Base-by-base conservation (phyloP, 257 asterid species). In the Solanum paucissectum region DNA sequence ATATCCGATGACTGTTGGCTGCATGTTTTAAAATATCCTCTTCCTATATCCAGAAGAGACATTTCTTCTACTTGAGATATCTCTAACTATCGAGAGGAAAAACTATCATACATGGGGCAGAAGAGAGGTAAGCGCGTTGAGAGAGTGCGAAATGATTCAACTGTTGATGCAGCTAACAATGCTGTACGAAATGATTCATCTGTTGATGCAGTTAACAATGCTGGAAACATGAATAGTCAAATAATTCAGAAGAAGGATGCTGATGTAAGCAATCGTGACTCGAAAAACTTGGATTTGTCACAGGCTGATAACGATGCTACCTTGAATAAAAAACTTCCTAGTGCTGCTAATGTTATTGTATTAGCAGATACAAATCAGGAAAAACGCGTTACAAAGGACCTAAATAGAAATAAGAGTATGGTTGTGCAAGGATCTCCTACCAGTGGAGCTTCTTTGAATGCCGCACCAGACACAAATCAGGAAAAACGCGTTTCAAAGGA, bases 161-260 rank as follows among this genome's bases (percentile, higher is more conserved):
- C 34, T 83, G 21, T 68, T 33, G 12, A 33, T 76, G 33, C 66
- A 36, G 77, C 40, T 25, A 44, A 52, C 33, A 76, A 62, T 77
- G 83, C 18, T 37, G 82, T 52, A 4, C n/a, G 0, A 16, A 52
- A 52, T 52, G 62, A 52, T 52, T 52, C 23, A 52, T 16, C 23
- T 83, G 21, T 52, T 33, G 18, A 33, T 76, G 81, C 52, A 27
- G 68, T 16, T 25, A 42, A 52, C 18, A 83, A 71, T 76, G 72
- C 38, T 36, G 62, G 87, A 64, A 86, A 83, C 36, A 11, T 82
- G 32, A 69, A 79, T 36, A 37, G n/a, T 40, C 85, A 49, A 64
- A 87, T 34, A 76, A 88, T 87, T 87, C 82, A 84, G 89, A 89
- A 68, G 52, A 38, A 73, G 42, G 76, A 72, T 46, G 79, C 64